Base-by-base conservation (phyloP, 2,329 filamentous ascomycete genomes). In the Thielaviopsis musarum region DNA sequence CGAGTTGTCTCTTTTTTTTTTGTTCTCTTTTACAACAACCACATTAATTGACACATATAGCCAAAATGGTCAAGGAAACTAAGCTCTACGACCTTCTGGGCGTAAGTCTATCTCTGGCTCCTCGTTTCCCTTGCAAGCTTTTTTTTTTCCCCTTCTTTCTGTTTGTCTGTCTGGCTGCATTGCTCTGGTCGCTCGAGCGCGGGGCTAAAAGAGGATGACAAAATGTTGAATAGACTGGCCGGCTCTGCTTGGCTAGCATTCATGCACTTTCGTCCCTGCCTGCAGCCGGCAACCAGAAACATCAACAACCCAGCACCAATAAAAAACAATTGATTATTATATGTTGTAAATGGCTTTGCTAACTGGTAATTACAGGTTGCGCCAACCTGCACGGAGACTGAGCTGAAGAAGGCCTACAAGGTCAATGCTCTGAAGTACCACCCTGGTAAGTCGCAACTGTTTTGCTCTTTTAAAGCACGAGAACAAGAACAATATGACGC, bases 361-460 rank as follows among this genome's bases (percentile, higher is more conserved):
- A 28, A 41, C 56, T 48, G 51, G 65, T 45, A 17, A 45, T n/a
- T 13, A 54, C 41, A 94, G 88, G 87, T 94, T 66, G 65, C 86
- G 66, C 85, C 88, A 64, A 83, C 80, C 67, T 88, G 87, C 65
- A 85, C 85, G 61, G 91, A 97, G 67, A 77, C 84, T 66, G 87
- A 96, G 73, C 76, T 98, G 65, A 96, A 93, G 77, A 90, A 91
- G 69, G 90, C 84, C 66, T 95, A 93, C 80, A 90, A 88, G 73
- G 83, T 85, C 65, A 82, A 83, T 66, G 88, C 88, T 38, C 74
- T 93, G 63, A 93, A 91, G 74, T 86, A 84, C 71, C 88, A 94
- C 69, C 88, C 88, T 70, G 86, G 85, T 88, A 80, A 65, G 81
- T 71, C 61, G n/a, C 52, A 24, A 19, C 34, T 17, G 57, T 22